phyloP scores from a whole-genome alignment of 306 rosid genomes.

The Amphicarpaea edgeworthii region DNA sequence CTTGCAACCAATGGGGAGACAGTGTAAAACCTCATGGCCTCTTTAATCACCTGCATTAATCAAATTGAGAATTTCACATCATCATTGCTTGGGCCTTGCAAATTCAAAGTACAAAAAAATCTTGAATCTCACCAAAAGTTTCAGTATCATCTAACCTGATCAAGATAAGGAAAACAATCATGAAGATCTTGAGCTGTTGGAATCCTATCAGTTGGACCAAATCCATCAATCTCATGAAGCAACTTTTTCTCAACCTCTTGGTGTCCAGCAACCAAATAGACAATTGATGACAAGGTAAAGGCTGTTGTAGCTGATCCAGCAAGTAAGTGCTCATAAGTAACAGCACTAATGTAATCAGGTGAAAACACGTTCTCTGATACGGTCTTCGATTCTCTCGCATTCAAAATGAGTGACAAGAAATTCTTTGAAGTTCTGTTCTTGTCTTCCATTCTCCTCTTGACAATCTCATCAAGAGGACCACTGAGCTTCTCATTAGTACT shows the following conservation, averaged over 20 bases:
- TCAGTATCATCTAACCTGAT: constrained; percentile 61
- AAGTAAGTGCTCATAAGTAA: constrained; percentile 88
- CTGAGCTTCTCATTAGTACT: constrained; percentile 58
- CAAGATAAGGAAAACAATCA: constrained; percentile 76
- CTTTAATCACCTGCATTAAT: constrained; percentile 79
- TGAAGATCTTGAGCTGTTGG: constrained; percentile 77
- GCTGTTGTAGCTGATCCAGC: constrained; percentile 92
- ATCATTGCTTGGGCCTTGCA: neutral
- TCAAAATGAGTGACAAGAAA: constrained; percentile 73
- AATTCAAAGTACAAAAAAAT: neutral
- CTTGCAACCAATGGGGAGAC: constrained; percentile 96
- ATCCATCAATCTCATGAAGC: constrained; percentile 79
- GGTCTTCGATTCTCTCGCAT: constrained; percentile 70
- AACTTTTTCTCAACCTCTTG: constrained; percentile 76
- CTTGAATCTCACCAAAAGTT: neutral
- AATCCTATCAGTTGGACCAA: constrained; percentile 54
- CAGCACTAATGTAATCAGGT: constrained; percentile 77
- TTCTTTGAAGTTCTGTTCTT: constrained; percentile 64
- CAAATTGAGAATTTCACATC: neutral
- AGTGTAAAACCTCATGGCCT: constrained; percentile 81
- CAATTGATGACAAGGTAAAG: constrained; percentile 75
- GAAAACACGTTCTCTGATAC: constrained; percentile 64
- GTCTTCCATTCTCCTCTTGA: constrained; percentile 68
- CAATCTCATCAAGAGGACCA: constrained; percentile 77
- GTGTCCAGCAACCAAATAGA: constrained; percentile 90